Evolutionary conservation across 768 basidiomycete species (phyloP).

Genomic region (Trametes punicea): DNA sequence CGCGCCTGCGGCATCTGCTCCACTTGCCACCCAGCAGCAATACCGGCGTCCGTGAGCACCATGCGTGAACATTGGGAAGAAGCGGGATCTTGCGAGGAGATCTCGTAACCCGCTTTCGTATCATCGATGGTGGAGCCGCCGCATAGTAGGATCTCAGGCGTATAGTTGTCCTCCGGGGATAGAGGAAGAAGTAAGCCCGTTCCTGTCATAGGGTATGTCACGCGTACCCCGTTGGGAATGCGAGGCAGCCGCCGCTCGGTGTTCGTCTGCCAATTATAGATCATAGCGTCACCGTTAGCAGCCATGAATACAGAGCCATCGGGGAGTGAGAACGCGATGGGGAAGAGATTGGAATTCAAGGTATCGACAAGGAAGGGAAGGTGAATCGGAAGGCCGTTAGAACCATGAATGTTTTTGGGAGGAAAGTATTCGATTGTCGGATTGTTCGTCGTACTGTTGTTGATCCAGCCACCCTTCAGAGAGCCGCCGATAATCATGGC

Average conservation of each 20-base stretch:
- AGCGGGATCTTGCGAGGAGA: conserved; percentile 71
- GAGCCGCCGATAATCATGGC: conserved; percentile 83
- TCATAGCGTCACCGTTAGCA: conserved; percentile 75
- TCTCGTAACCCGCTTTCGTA: conserved; percentile 50
- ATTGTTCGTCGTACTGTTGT: conserved; percentile 76
- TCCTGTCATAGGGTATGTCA: conserved; percentile 83
- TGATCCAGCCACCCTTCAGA: conserved; percentile 82
- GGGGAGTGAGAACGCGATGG: conserved; percentile 69
- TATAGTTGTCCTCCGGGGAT: conserved; percentile 55
- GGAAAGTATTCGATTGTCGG: conserved; percentile 83
- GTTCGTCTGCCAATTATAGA: conserved; percentile 72
- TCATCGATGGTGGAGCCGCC: conserved; percentile 73
- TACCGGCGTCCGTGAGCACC: conserved; percentile 60
- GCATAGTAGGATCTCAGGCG: conserved; percentile 69
- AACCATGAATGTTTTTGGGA: conserved; percentile 67
- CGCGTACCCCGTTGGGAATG: conserved; percentile 74
- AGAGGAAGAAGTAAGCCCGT: conserved; percentile 73
- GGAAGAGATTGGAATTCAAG: conserved; percentile 80
- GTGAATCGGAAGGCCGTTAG: conserved; percentile 63
- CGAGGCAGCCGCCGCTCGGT: conserved; percentile 58
- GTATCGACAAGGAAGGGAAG: conserved; percentile 65
- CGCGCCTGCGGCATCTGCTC: conserved; percentile 74
- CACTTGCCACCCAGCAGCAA: conserved; percentile 65
- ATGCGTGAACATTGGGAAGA: conserved; percentile 73
- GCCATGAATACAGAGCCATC: conserved; percentile 71